A percentile compares a stretch with the other conserved stretches of the same genome.
Evolutionary conservation across 2,329 filamentous ascomycete genomes (phyloP).

Genomic region (Coleophoma crateriformis): DNA sequence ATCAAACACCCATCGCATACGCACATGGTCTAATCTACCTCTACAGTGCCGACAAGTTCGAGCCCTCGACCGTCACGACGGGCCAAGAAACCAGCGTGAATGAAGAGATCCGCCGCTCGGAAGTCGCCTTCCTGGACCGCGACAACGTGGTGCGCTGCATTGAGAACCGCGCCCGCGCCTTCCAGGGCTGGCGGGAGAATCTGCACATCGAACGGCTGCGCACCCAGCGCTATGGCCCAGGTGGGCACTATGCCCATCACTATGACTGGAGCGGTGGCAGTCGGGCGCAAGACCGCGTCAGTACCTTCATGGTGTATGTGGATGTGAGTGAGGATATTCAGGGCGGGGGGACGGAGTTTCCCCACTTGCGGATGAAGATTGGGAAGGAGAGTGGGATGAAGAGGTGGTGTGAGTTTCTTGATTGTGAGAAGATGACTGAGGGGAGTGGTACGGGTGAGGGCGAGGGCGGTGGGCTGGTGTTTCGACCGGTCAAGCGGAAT

Average conservation of each 20-base stretch:
- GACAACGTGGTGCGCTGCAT: slow-evolving; percentile 48
- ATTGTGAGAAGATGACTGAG: slow-evolving; percentile 34
- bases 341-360: slow-evolving; percentile 58
- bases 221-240: slow-evolving; percentile 54
- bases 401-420: slow-evolving; percentile 52
- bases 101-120: slow-evolving; percentile 43
- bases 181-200: slow-evolving; percentile 54
- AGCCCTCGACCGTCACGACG: slow-evolving; percentile 48
- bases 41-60: slow-evolving; percentile 40
- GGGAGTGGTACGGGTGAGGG: slow-evolving; percentile 14
- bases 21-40: background rate
- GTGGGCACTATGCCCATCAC: slow-evolving; percentile 54
- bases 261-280: slow-evolving; percentile 49
- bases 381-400: slow-evolving; percentile 31
- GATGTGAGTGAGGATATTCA: slow-evolving; percentile 36
- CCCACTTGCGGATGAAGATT: slow-evolving; percentile 33
- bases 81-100: slow-evolving; percentile 40
- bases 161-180: slow-evolving; percentile 48
- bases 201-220: slow-evolving; percentile 56
- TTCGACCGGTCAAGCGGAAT: slow-evolving; percentile 50
- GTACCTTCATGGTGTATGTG: slow-evolving; percentile 59
- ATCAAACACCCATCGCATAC: too few relatives aligned
- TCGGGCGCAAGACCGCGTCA: slow-evolving; percentile 37
- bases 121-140: slow-evolving; percentile 40
- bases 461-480: slow-evolving; percentile 22